phyloP scores from a whole-genome alignment of 805 yeast genomes.

The Sugiyamaella smithiae region DNA sequence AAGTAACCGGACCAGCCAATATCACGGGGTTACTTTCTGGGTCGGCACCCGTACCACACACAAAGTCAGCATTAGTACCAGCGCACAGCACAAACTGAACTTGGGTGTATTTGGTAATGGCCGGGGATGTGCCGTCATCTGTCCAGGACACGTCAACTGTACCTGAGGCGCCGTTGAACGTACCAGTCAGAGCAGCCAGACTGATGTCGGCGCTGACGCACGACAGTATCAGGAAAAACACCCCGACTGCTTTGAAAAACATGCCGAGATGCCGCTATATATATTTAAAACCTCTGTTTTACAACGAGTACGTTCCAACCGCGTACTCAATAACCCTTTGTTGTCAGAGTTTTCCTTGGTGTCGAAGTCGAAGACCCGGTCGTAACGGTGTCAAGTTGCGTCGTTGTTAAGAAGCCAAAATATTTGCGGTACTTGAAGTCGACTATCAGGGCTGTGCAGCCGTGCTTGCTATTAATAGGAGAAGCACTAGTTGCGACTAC shows the following conservation, averaged over 20 bases:
- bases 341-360: too few species aligned
- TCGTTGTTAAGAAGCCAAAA: too few species aligned
- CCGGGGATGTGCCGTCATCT: slow-evolving; percentile 51
- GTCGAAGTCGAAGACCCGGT: too few species aligned
- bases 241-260: not conserved
- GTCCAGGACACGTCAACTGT: slow-evolving; percentile 50
- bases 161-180: slow-evolving; percentile 24
- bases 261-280: too few species aligned
- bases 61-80: slow-evolving; percentile 55
- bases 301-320: too few species aligned
- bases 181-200: slow-evolving; percentile 39
- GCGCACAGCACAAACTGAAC: slow-evolving; percentile 63
- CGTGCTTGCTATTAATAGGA: too few species aligned
- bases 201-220: slow-evolving; percentile 47
- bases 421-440: too few species aligned
- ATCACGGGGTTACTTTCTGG: slow-evolving; percentile 4
- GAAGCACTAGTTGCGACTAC: too few species aligned
- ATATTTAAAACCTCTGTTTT: too few species aligned
- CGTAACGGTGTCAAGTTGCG: too few species aligned
- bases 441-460: too few species aligned
- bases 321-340: too few species aligned
- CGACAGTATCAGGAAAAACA: not conserved
- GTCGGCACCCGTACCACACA: not conserved
- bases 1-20: not conserved
- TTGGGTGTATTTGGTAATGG: slow-evolving; percentile 41